Evolutionary conservation across 192 early-diverging fungal genomes (phyloP).

Genomic region (Anaeromyces robustus): DNA sequence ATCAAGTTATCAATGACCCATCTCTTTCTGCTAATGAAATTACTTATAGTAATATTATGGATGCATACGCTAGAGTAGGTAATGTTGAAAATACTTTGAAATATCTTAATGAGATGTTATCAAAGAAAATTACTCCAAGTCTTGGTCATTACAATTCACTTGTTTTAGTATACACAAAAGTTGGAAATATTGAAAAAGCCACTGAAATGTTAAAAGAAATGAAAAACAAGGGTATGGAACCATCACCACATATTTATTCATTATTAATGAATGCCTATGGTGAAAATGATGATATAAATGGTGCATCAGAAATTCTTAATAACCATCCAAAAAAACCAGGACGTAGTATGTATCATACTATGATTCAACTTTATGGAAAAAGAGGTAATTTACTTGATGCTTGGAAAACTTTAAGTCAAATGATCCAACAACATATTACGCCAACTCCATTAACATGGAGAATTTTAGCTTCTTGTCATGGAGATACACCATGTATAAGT

Average conservation of each 20-base stretch:
- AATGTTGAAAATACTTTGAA: background rate
- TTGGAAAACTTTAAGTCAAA: background rate
- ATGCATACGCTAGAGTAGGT: background rate
- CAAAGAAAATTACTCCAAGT: background rate
- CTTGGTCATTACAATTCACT: background rate
- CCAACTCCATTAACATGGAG: background rate
- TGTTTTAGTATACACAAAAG: background rate
- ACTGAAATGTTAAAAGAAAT: background rate
- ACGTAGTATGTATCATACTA: background rate
- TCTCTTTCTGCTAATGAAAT: background rate
- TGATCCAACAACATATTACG: background rate
- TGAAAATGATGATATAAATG: background rate
- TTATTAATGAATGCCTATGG: background rate
- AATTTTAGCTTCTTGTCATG: background rate
- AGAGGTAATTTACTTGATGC: background rate
- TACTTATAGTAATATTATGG: background rate
- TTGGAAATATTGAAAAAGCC: background rate
- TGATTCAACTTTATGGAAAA: background rate
- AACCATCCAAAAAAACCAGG: background rate
- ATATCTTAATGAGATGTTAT: background rate
- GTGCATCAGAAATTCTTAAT: background rate
- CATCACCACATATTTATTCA: background rate
- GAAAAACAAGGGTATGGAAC: background rate
- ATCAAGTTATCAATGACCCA: background rate
- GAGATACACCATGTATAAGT: background rate